phyloP scores from a whole-genome alignment of 108 stramenopile genomes.

The Nitzschia putrida region DNA sequence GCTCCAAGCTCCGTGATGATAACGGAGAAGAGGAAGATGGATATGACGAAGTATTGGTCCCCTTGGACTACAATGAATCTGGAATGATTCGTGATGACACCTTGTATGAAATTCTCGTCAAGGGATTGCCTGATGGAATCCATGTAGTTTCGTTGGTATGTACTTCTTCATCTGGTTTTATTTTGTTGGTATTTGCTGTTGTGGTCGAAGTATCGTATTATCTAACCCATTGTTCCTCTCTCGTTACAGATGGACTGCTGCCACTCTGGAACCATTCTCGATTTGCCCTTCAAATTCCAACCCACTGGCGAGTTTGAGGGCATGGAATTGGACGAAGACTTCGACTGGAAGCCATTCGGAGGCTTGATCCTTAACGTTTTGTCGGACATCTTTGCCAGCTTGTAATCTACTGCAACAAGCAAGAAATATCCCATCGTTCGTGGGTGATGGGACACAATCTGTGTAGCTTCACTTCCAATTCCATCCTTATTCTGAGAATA shows the following conservation, averaged over 20 bases:
- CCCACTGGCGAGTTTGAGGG: constrained; percentile 1
- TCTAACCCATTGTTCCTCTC: neutral
- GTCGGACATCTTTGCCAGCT: neutral
- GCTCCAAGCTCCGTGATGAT: constrained; percentile 68
- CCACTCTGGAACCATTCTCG: constrained; percentile 88
- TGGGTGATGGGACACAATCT: no score
- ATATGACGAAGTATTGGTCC: constrained; percentile 70
- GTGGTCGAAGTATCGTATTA: neutral
- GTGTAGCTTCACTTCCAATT: no score
- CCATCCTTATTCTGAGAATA: no score
- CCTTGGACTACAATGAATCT: constrained; percentile 67
- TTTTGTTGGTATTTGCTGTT: no score
- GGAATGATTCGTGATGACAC: constrained; percentile 86
- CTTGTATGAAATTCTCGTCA: constrained; percentile 67
- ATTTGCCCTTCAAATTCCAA: constrained; percentile 70
- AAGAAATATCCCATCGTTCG: no score
- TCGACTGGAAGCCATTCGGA: constrained; percentile 8
- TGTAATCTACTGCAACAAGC: neutral
- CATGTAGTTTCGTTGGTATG: constrained; percentile 36
- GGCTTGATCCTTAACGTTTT: neutral
- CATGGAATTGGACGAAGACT: constrained; percentile 8
- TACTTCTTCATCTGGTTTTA: no score
- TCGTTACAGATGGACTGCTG: constrained; percentile 74
- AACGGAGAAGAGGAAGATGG: constrained; percentile 72
- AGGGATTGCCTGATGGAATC: constrained; percentile 19